Evolutionary conservation across 495 filamentous ascomycete species (phyloP), one percentile per base, ranked within the genome.

Genomic region (Neurospora sp.): DNA sequence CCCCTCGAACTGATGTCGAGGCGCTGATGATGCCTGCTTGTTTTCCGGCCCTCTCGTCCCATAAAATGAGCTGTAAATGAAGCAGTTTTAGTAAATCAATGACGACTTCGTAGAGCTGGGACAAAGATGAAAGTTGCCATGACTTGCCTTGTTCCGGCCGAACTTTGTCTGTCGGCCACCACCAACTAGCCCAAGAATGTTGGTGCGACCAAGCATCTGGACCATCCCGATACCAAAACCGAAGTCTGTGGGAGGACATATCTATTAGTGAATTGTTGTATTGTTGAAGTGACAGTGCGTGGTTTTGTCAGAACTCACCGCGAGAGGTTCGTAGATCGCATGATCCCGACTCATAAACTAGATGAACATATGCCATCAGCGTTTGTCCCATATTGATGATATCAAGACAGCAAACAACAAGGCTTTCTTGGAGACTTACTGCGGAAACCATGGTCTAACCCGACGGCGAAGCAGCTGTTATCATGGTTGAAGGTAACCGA

Each of bases 401-500:
- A 20, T 12, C 27, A 37, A 20, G n/a, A 39, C 35, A 27, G 37
- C 27, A 41, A 20, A 69, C 37, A 27, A 22, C 27, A 69, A 40
- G 73, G 41, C 20, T 40, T 47, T 39, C 16, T 16, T 59, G 12
- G 45, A n/a, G 69, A 79, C 90, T 76, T 87, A 96, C 94, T 91
- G 80, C 91, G 91, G 78, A 97, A 96, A 3, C 96, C 96, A 18
- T 88, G 89, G 74, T 97, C 92, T 42, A 97, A 83, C 4, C 93
- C 96, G 7, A 97, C 93, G 53, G 94, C 89, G 83, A 99, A 99
- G 78, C 91, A 94, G 72, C 88, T 93, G 78, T 87, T 89, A 78
- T 97, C 92, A 77, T 90, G 86, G 79, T 97, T 98, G 84, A 99
- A 97, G 27, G 91, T 88, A 69, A 90, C 90, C 37, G 92, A 96